Conservation (phyloP, 2,329 filamentous ascomycete genomes). For the Thyridium curvatum region DNA sequence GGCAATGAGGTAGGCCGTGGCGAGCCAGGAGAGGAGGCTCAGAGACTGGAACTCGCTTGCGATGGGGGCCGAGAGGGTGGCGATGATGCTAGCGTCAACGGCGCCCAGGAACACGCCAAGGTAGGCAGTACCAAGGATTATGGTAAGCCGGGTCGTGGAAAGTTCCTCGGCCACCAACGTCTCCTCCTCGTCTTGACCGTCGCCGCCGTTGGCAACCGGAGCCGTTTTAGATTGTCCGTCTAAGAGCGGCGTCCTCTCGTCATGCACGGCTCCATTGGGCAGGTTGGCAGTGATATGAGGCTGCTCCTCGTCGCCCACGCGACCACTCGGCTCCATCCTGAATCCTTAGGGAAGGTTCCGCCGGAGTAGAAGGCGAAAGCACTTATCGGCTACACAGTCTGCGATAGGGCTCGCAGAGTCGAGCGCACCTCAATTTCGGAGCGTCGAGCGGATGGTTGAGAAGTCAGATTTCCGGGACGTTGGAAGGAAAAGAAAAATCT, state of each 20-base stretch:
- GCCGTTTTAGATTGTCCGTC: conserved; percentile 1
- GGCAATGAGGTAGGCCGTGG: conserved; percentile 79
- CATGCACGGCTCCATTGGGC: not conserved
- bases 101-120: conserved; percentile 59
- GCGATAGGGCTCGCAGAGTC: no score
- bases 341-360: no score
- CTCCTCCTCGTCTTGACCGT: conserved; percentile 34
- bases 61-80: conserved; percentile 78
- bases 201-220: no score
- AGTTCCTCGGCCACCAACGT: conserved; percentile 42
- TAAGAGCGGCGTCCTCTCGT: conserved; percentile 11
- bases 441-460: no score
- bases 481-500: no score
- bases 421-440: no score
- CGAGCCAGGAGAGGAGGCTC: conserved; percentile 79
- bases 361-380: no score
- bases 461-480: no score
- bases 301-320: no score
- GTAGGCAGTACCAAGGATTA: conserved; percentile 51
- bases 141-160: conserved; percentile 38
- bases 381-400: no score
- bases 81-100: conserved; percentile 75
- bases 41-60: conserved; percentile 77
- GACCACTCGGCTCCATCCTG: no score
- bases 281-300: no score